A percentile compares a stretch with the other conserved stretches of the same genome.
These are phyloP conservation scores for Dothistroma septosporum DNA, from an alignment of 2,329 filamentous ascomycete genomes.

Conservation along the genomic window DNA sequence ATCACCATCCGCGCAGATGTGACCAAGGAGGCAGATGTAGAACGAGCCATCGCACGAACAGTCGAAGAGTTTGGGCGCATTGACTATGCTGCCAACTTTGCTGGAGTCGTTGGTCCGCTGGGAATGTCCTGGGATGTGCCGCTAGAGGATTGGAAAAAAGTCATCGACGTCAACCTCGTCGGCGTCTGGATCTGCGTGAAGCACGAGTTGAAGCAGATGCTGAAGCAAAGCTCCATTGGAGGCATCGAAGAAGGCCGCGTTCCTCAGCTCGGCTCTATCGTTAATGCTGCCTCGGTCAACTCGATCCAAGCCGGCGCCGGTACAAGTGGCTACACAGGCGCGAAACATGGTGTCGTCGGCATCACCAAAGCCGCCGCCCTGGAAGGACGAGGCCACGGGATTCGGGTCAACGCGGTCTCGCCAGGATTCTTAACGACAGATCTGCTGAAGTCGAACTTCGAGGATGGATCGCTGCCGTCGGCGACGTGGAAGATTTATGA, in stretches of 20 bases:
- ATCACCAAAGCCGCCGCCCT: constrained; percentile 38
- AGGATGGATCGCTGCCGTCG: constrained; percentile 9
- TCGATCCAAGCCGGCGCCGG: constrained; percentile 34
- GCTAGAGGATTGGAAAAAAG: constrained; percentile 33
- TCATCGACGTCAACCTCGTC: constrained; percentile 38
- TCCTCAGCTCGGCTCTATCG: constrained; percentile 34
- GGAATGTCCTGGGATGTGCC: constrained; percentile 29
- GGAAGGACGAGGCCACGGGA: constrained; percentile 32
- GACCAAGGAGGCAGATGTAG: constrained; percentile 34
- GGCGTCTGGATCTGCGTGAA: constrained; percentile 39
- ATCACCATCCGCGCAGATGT: constrained; percentile 29
- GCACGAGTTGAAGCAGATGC: constrained; percentile 42
- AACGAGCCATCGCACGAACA: constrained; percentile 33
- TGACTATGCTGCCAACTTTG: constrained; percentile 40
- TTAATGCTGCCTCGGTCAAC: constrained; percentile 41
- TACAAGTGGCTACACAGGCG: constrained; percentile 37
- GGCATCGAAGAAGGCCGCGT: constrained; percentile 23
- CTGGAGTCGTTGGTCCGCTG: constrained; percentile 34
- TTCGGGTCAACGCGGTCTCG: constrained; percentile 36
- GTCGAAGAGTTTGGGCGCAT: constrained; percentile 37
- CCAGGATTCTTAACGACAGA: constrained; percentile 31
- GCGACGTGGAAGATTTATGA: constrained; percentile 21
- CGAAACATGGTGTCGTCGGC: constrained; percentile 42
- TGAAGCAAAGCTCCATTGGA: constrained; percentile 31
- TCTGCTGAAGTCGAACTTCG: constrained; percentile 18